These are phyloP conservation scores for Suillus discolor DNA, from an alignment of 768 basidiomycete genomes.

Conservation along the genomic window DNA sequence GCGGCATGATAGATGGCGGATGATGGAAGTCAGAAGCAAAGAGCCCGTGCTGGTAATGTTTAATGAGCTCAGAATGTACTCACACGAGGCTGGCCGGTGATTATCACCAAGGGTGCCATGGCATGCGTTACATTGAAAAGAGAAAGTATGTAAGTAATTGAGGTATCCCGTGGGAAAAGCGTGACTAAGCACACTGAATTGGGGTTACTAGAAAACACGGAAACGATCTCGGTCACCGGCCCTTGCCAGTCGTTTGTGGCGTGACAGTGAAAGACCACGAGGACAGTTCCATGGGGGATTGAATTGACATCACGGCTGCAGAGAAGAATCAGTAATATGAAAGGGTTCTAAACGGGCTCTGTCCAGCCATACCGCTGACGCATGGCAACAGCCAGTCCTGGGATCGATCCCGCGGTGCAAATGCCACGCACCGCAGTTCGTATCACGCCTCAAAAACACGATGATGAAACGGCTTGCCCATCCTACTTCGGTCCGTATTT, in stretches of 20 bases:
- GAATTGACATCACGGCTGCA: constrained; percentile 10
- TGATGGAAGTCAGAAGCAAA: constrained; percentile 21
- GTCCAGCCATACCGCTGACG: constrained; percentile 6
- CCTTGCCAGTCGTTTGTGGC: constrained; percentile 17
- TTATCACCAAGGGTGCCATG: constrained; percentile 9
- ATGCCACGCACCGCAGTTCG: constrained; percentile 10
- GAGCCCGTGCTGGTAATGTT: constrained; percentile 19
- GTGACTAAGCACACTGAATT: constrained; percentile 27
- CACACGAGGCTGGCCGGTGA: constrained; percentile 30
- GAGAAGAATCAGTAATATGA: constrained; percentile 12
- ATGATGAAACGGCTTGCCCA: constrained; percentile 22
- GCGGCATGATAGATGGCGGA: constrained; percentile 43
- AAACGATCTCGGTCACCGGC: constrained; percentile 20
- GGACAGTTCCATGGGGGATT: constrained; percentile 13
- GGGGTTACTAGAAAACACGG: constrained; percentile 16
- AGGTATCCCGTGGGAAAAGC: constrained; percentile 15
- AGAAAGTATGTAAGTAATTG: neutral
- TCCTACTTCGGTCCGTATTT: constrained; percentile 11
- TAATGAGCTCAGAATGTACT: constrained; percentile 15
- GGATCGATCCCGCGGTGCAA: constrained; percentile 8
- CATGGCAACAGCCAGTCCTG: constrained; percentile 10
- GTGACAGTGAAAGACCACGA: constrained; percentile 12
- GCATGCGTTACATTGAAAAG: constrained; percentile 26
- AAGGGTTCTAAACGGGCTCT: constrained; percentile 1
- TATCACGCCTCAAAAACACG: constrained; percentile 29